These are phyloP conservation scores for Calocera cornea DNA, from an alignment of 768 basidiomycete genomes.

Conservation along the genomic window DNA sequence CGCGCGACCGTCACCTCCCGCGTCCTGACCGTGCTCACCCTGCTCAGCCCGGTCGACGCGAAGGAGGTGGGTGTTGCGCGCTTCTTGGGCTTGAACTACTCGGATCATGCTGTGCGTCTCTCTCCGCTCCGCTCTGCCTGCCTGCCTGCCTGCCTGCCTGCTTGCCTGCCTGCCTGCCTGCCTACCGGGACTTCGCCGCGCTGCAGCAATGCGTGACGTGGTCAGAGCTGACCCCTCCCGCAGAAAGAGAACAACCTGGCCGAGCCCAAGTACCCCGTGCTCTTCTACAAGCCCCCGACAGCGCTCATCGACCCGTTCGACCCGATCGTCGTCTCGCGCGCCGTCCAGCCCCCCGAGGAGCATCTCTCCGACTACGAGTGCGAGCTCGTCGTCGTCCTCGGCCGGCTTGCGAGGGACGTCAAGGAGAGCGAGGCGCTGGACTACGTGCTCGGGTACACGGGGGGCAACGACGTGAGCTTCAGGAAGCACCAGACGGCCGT, in stretches of 20 bases:
- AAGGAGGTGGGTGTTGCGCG: constrained; percentile 54
- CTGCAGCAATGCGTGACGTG: no score
- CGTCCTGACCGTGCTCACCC: constrained; percentile 53
- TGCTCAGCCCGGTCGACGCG: constrained; percentile 45
- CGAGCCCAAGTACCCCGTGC: constrained; percentile 35
- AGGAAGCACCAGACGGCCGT: constrained; percentile 66
- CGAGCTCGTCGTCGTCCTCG: constrained; percentile 70
- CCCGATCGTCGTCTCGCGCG: constrained; percentile 49
- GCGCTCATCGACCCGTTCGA: constrained; percentile 59
- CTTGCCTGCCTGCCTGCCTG: no score
- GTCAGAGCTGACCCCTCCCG: not conserved
- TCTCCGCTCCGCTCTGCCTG: not conserved
- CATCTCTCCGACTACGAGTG: constrained; percentile 75
- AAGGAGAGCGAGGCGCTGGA: constrained; percentile 67
- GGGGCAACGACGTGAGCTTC: constrained; percentile 66
- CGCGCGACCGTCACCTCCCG: constrained; percentile 47
- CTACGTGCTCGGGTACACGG: constrained; percentile 74
- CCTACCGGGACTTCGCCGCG: no score
- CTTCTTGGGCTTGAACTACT: constrained; percentile 70
- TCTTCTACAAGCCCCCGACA: constrained; percentile 67
- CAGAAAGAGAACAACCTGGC: constrained; percentile 1
- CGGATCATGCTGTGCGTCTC: constrained; percentile 56
- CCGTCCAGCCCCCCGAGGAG: constrained; percentile 52
- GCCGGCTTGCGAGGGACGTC: constrained; percentile 67
- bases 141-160: no score